Evolutionary conservation across 129 eudicot species (phyloP).

Genomic region (Lactuca saligna): DNA sequence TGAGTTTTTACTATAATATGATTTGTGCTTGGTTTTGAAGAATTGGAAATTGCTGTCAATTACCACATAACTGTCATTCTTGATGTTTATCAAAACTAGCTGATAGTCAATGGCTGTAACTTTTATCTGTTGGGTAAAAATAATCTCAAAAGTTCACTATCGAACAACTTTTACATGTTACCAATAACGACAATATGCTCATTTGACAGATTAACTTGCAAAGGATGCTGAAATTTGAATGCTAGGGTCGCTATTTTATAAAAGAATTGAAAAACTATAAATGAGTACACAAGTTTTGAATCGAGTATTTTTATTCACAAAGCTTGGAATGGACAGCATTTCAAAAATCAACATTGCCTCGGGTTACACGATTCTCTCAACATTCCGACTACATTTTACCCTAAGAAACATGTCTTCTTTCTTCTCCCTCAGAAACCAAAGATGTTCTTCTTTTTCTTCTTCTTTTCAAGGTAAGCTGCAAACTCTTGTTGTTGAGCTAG

Average conservation of each 20-base stretch:
- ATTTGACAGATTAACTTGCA: neutral
- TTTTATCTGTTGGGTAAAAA: too few species aligned
- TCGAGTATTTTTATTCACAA: constrained; percentile 34
- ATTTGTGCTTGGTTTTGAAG: neutral
- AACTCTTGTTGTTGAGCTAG: constrained; percentile 62
- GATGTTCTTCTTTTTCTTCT: constrained; percentile 76
- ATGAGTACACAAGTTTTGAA: constrained; percentile 37
- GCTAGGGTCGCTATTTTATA: constrained; percentile 14
- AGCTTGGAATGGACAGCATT: constrained; percentile 17
- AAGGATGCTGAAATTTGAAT: neutral
- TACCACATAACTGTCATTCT: too few species aligned
- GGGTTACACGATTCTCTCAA: constrained; percentile 38
- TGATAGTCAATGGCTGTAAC: too few species aligned
- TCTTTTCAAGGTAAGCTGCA: constrained; percentile 73
- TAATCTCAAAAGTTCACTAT: too few species aligned
- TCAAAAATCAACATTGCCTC: constrained; percentile 36
- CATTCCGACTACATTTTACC: constrained; percentile 27
- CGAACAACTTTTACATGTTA: too few species aligned
- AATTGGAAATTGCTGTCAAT: neutral
- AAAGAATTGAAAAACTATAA: constrained; percentile 22
- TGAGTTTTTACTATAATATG: neutral
- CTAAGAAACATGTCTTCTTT: constrained; percentile 10
- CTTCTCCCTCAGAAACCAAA: constrained; percentile 42
- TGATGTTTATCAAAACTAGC: too few species aligned
- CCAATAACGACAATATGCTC: too few species aligned